Percentiles rank a stretch among this genome's conserved stretches.
These are phyloP conservation scores for Leptomonas pyrrhocoris DNA, from an alignment of 208 protist species.

Conservation along the genomic window DNA sequence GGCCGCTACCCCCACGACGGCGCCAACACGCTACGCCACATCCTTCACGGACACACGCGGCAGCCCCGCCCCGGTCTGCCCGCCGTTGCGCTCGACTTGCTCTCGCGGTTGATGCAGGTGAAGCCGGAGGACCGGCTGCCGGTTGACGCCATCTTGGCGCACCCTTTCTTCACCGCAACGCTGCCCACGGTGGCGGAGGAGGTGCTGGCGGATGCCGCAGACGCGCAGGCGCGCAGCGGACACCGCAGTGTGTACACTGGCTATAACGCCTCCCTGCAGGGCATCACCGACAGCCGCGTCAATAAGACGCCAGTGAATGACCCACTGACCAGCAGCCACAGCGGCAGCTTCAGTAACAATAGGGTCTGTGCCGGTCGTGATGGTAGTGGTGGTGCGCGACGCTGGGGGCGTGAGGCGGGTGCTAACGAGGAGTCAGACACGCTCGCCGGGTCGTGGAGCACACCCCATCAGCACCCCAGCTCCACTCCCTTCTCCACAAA, in stretches of 20 bases:
- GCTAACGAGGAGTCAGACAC: neutral
- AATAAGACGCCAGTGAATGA: neutral
- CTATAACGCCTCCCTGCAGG: neutral
- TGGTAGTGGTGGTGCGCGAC: neutral
- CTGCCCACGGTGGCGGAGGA: conserved; percentile 31
- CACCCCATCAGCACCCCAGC: neutral
- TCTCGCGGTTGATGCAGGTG: conserved; percentile 60
- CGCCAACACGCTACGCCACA: conserved; percentile 87
- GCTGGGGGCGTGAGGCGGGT: neutral
- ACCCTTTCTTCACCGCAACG: conserved; percentile 58
- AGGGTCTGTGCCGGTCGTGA: neutral
- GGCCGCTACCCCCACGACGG: conserved; percentile 88
- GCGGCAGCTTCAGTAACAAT: conserved; percentile 5
- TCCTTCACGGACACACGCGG: conserved; percentile 68
- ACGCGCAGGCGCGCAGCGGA: neutral
- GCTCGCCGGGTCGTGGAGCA: conserved; percentile 2
- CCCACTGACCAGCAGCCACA: neutral
- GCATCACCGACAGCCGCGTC: neutral
- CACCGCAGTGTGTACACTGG: conserved; percentile 3
- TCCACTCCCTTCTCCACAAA: conserved; percentile 5
- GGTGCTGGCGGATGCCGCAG: conserved; percentile 8
- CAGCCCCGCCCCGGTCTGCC: conserved; percentile 49
- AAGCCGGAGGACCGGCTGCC: conserved; percentile 61
- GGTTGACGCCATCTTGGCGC: conserved; percentile 61
- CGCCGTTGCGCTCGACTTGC: conserved; percentile 53